These are phyloP conservation scores for Paecilomyces niveus DNA, from an alignment of 2,329 filamentous ascomycete genomes.

Conservation along the genomic window DNA sequence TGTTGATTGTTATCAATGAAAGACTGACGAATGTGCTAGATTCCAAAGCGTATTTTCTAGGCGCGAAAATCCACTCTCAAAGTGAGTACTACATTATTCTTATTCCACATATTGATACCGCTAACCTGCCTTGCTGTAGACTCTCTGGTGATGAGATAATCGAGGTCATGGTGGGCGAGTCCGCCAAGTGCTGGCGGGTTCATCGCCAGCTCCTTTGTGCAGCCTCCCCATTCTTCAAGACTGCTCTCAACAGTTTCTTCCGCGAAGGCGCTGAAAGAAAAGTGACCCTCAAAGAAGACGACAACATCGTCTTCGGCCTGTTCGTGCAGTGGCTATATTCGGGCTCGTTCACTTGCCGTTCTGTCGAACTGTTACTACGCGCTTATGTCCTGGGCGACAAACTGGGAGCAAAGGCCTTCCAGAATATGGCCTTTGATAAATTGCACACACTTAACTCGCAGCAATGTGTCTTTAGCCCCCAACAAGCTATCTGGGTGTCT, in stretches of 20 bases:
- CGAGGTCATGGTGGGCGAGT: conserved; percentile 5
- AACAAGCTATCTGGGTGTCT: conserved; percentile 3
- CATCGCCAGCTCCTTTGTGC: conserved; percentile 5
- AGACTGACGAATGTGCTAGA: neutral
- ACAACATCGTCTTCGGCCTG: conserved; percentile 4
- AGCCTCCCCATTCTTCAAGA: conserved; percentile 2
- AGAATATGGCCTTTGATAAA: conserved; percentile 1
- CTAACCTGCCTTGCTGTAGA: neutral
- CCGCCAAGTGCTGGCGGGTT: conserved; percentile 2
- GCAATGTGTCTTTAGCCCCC: conserved; percentile 1
- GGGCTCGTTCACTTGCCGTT: neutral
- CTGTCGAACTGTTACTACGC: neutral
- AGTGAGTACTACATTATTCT: conserved; percentile 1
- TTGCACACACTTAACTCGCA: neutral
- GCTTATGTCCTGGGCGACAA: conserved; percentile 7
- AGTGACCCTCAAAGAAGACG: conserved; percentile 2
- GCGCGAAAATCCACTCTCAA: conserved; percentile 3
- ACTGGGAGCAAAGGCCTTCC: conserved; percentile 1
- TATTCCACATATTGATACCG: neutral
- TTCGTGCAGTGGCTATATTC: conserved; percentile 11
- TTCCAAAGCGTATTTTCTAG: neutral
- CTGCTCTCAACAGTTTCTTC: neutral
- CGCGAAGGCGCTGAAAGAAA: conserved; percentile 5
- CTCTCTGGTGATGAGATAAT: conserved; percentile 4
- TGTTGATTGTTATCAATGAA: neutral